phyloP scores from a whole-genome alignment of 495 filamentous ascomycete genomes.

The Jackrogersella multiformis region DNA sequence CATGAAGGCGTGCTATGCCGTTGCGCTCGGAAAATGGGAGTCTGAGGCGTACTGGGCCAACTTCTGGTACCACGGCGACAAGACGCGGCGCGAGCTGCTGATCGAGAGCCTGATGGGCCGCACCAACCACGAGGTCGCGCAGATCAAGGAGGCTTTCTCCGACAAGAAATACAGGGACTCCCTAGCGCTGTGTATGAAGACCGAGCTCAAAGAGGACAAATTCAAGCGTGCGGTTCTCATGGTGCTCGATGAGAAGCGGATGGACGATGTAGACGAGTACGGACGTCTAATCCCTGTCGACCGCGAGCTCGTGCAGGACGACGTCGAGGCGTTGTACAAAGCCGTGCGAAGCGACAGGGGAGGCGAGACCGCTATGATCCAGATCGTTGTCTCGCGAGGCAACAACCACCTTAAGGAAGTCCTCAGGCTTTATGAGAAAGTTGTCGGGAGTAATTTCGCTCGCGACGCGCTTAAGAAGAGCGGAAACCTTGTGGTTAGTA shows the following conservation, averaged over 20 bases:
- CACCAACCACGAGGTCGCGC: constrained; percentile 82
- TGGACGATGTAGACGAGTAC: constrained; percentile 74
- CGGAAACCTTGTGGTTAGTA: constrained; percentile 86
- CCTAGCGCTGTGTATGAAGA: constrained; percentile 85
- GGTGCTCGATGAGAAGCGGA: constrained; percentile 80
- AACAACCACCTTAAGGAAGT: constrained; percentile 86
- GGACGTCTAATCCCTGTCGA: constrained; percentile 52
- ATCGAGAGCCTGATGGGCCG: constrained; percentile 94
- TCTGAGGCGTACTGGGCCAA: constrained; percentile 98
- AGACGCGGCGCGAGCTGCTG: constrained; percentile 82
- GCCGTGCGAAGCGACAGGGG: constrained; percentile 78
- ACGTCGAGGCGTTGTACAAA: constrained; percentile 74
- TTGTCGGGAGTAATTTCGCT: constrained; percentile 80
- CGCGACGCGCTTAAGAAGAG: constrained; percentile 87
- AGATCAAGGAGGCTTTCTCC: constrained; percentile 90
- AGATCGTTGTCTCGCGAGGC: constrained; percentile 79
- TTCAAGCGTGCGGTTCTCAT: constrained; percentile 90
- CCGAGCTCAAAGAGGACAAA: constrained; percentile 91
- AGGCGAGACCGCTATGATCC: constrained; percentile 90
- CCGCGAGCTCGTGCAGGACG: constrained; percentile 67
- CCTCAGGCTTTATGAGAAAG: constrained; percentile 73
- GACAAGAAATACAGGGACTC: constrained; percentile 92
- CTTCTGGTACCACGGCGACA: constrained; percentile 94
- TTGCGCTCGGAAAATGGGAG: constrained; percentile 91
- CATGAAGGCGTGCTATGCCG: constrained; percentile 89